Conservation (phyloP, 305 asterid genomes). For the Fraxinus velutina region DNA sequence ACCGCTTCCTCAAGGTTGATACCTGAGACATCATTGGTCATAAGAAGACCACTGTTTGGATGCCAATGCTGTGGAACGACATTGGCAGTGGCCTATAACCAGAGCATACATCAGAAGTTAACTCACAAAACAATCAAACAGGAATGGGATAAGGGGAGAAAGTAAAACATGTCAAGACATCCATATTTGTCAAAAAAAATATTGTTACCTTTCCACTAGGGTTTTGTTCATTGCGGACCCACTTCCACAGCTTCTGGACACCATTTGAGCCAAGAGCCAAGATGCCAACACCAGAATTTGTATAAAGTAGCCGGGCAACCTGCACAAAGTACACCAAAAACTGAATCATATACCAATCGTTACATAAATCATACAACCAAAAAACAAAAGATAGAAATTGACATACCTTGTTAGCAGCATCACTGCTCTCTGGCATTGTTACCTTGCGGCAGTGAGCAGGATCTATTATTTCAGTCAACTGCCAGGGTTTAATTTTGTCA, state of each 20-base stretch:
- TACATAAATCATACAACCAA: neutral
- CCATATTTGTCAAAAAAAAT: neutral
- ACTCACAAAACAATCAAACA: constrained; percentile 6
- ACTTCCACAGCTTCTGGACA: constrained; percentile 72
- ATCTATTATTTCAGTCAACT: constrained; percentile 77
- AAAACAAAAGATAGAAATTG: constrained; percentile 9
- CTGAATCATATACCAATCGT: constrained; percentile 18
- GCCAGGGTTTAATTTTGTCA: constrained; percentile 83
- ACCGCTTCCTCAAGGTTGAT: constrained; percentile 74
- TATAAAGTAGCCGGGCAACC: constrained; percentile 87
- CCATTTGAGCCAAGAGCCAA: constrained; percentile 77
- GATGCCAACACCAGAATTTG: constrained; percentile 68
- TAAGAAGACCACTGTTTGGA: constrained; percentile 80
- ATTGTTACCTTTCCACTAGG: constrained; percentile 63
- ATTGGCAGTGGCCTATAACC: constrained; percentile 66
- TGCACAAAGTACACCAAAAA: constrained; percentile 25
- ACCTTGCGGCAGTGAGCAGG: constrained; percentile 81
- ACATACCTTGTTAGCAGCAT: constrained; percentile 68
- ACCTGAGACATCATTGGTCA: constrained; percentile 66
- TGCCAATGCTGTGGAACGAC: constrained; percentile 77
- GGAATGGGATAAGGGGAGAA: neutral
- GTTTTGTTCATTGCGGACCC: constrained; percentile 71
- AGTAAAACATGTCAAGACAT: neutral
- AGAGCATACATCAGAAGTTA: constrained; percentile 28
- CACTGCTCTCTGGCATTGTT: constrained; percentile 84